Percentiles rank a stretch among this genome's conserved stretches.
These are phyloP conservation scores for Didymella arachidicola DNA, from an alignment of 2,329 filamentous ascomycete genomes.

Conservation along the genomic window DNA sequence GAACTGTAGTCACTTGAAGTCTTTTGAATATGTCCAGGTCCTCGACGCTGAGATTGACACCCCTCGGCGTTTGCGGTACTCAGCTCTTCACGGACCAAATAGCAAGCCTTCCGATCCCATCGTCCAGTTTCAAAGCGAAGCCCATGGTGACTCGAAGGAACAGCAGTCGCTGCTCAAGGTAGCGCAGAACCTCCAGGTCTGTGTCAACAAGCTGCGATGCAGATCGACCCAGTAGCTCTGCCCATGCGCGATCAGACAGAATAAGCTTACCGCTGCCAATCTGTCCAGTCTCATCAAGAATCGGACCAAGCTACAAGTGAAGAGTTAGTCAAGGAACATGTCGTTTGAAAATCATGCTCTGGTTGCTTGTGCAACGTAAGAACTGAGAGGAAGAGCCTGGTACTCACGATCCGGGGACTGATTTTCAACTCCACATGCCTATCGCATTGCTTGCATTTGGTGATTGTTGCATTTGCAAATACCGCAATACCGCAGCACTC, in stretches of 20 bases:
- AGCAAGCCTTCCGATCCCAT: slow-evolving; percentile 39
- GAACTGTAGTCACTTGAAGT: background rate
- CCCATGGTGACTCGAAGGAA: slow-evolving; percentile 63
- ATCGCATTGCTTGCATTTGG: slow-evolving; percentile 54
- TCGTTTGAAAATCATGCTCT: background rate
- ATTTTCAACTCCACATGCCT: slow-evolving; percentile 47
- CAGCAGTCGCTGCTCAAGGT: slow-evolving; percentile 61
- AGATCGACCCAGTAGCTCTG: slow-evolving; percentile 56
- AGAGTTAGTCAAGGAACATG: background rate
- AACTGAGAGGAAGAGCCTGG: background rate
- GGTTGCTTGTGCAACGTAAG: too few relatives aligned
- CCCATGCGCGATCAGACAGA: slow-evolving; percentile 63
- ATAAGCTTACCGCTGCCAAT: slow-evolving; percentile 62
- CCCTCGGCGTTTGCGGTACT: background rate
- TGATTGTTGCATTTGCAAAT: slow-evolving; percentile 59
- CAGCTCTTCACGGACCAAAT: slow-evolving; percentile 45
- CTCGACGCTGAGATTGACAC: background rate
- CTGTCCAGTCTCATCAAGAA: slow-evolving; percentile 65
- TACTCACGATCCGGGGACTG: slow-evolving; percentile 53
- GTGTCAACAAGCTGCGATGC: slow-evolving; percentile 55
- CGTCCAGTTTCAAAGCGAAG: slow-evolving; percentile 61
- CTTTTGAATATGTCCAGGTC: background rate
- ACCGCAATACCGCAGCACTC: slow-evolving; percentile 63
- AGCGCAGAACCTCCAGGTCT: slow-evolving; percentile 52
- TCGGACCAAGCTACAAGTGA: slow-evolving; percentile 48